phyloP scores from a whole-genome alignment of 2,329 filamentous ascomycete genomes.

The Amauroascus verrucosus region DNA sequence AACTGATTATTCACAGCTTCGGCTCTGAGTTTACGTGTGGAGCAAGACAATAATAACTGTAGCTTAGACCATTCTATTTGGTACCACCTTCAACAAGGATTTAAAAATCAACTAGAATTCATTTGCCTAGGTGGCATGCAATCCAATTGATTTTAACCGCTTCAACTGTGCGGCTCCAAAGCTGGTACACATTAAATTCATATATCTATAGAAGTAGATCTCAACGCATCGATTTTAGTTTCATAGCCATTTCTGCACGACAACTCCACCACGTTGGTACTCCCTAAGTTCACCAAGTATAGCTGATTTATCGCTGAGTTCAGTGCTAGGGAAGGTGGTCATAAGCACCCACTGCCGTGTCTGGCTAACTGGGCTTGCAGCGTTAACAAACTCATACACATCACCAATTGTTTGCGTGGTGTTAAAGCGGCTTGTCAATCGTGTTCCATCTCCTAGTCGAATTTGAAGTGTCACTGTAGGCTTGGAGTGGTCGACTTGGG shows the following conservation, averaged over 20 bases:
- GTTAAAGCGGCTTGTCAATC: conserved; percentile 53
- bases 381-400: conserved; percentile 52
- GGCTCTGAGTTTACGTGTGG: background rate
- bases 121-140: too few species aligned
- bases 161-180: too few species aligned
- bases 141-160: background rate
- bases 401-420: conserved; percentile 55
- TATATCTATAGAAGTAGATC: background rate
- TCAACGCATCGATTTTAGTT: background rate
- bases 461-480: conserved; percentile 52
- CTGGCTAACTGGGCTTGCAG: conserved; percentile 41
- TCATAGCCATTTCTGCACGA: conserved; percentile 41
- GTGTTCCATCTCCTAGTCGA: conserved; percentile 53
- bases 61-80: background rate
- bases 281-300: conserved; percentile 39
- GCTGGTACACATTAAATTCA: background rate
- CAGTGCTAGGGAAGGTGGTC: conserved; percentile 56
- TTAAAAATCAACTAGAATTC: too few species aligned
- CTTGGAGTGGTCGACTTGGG: conserved; percentile 47
- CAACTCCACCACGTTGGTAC: conserved; percentile 42
- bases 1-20: background rate
- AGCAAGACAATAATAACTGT: background rate
- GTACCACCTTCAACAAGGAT: too few species aligned
- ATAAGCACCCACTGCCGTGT: conserved; percentile 49
- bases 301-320: conserved; percentile 46